Evolutionary conservation across 1,139 yeast species (phyloP), one percentile per base, ranked within the genome.

Genomic region (Nematodospora anomalae): DNA sequence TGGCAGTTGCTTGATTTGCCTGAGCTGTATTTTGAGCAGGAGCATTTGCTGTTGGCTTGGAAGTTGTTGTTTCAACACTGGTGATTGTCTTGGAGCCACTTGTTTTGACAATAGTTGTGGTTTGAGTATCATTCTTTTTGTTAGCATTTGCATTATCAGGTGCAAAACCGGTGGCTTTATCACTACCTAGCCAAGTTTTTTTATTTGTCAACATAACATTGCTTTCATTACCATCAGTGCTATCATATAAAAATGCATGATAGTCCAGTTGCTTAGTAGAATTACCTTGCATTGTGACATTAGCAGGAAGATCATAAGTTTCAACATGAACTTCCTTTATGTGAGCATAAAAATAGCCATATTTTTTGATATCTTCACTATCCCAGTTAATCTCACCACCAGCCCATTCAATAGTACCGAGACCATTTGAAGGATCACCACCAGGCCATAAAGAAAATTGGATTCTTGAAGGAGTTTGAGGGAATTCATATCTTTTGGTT

Each of bases 341-440:
- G 43, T 76, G 71, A 26, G 85, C 80, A 55, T 79, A 87, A 63
- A 79, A 82, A 65, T 88, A 89, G 18, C 97, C 96, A 35, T 82
- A 76, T 41, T 83, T 67, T 43, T 69, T 52, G 43, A 88, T 78
- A 60, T 88, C 96, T 4, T 70, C 60, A 22, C 92, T 74, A 58
- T 82, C 64, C 97, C 97, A 90, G 65, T 88, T 76, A 41, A 89
- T 78, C 4, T 53, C 65, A 55, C 97, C 97, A 57, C 97, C 97
- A 26, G 97, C 95, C 97, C 97, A 90, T 47, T 76, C 83, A 46
- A 82, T 71, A 12, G 97, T 90, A 57, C 97, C 97, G 30, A 67
- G 62, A 25, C 79, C 80, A 55, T 76, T 78, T 33, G 70, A 51
- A 16, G 78, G 63, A 43, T 73, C 75, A 42, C 97, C 97, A 59